Base-by-base conservation (phyloP, 2,329 filamentous ascomycete species). In the Albophoma yamanashiensis region DNA sequence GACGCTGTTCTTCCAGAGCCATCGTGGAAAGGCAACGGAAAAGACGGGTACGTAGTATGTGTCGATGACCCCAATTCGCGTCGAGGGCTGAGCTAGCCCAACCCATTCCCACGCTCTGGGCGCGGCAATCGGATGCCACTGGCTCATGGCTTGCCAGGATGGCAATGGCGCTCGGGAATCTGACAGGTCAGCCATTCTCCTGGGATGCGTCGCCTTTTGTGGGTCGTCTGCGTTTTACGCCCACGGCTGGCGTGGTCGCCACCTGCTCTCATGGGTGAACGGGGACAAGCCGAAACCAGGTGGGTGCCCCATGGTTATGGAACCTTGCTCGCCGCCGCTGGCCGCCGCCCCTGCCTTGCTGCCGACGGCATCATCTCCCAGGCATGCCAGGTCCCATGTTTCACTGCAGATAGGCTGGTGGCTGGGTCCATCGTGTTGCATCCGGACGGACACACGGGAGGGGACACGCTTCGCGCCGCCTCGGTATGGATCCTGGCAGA, bases 151-250 rank as follows among this genome's bases (percentile, higher is more conserved):
- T 38, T 47, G 58, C 59, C 60, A 36, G 61, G 64, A 63, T 64
- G 59, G 39, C 58, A 60, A 59, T 58, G 61, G 59, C 60, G 56
- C 55, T 61, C 62, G 62, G 61, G 64, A 64, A 67, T 67, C 65
- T 67, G 63, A 67, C 66, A 67, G 62, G 66, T 65, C 65, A 65
- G 61, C 62, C 59, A 61, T 58, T 55, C 63, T 53, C 55, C 61
- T 60, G 59, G 61, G 59, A 56, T 59, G 42, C 56, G 59, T 62
- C 55, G 50, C 59, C 55, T 52, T 34, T 53, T 61, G 60, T 61
- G 62, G 63, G 59, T 60, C 57, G 4, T 34, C 31, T 6, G 34
- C 31, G 34, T 45, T 34, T n/a, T 59, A 59, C 39, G 25, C 34
- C 14, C 39, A 52, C 57, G 57, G 43, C 34, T n/a, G 34, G 45